Conservation (phyloP, 2,329 filamentous ascomycete genomes). For the Fusarium sambucinum region DNA sequence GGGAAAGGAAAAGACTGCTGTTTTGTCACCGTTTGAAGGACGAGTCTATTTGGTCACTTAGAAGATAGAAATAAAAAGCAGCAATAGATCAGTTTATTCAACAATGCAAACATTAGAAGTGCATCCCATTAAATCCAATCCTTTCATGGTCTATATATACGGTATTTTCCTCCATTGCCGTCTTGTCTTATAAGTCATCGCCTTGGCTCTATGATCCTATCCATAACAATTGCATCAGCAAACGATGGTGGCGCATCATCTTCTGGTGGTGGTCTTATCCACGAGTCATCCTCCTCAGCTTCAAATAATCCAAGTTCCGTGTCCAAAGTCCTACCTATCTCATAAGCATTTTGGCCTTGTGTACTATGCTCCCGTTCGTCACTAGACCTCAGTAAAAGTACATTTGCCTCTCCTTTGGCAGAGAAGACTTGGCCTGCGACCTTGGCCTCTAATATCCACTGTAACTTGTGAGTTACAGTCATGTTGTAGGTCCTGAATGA, state of each 20-base stretch:
- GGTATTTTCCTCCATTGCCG: no score
- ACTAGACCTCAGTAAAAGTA: slow-evolving; percentile 11
- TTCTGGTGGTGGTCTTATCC: slow-evolving; percentile 10
- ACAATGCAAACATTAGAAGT: neutral
- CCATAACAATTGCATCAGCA: neutral
- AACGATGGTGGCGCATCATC: slow-evolving; percentile 7
- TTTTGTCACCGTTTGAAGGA: slow-evolving; percentile 50
- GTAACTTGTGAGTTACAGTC: slow-evolving; percentile 37
- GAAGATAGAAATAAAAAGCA: fast-evolving
- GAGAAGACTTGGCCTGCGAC: neutral
- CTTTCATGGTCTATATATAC: no score
- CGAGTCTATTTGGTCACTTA: slow-evolving; percentile 47
- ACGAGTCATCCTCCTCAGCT: neutral
- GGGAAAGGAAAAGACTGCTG: slow-evolving; percentile 25
- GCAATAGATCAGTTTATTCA: neutral
- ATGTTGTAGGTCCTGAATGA: slow-evolving; percentile 46
- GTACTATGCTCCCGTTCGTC: neutral
- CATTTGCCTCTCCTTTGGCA: neutral
- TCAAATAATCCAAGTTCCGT: neutral
- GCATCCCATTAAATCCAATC: no score
- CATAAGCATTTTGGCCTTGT: fast-evolving
- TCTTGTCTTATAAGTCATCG: no score
- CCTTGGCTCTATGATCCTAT: neutral
- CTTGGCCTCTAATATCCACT: slow-evolving; percentile 27
- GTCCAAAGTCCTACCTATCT: neutral